Percentiles rank a stretch among this genome's conserved stretches.
These are phyloP conservation scores for Chondrus crispus DNA, from an alignment of 23 red algal species.

Conservation along the genomic window DNA sequence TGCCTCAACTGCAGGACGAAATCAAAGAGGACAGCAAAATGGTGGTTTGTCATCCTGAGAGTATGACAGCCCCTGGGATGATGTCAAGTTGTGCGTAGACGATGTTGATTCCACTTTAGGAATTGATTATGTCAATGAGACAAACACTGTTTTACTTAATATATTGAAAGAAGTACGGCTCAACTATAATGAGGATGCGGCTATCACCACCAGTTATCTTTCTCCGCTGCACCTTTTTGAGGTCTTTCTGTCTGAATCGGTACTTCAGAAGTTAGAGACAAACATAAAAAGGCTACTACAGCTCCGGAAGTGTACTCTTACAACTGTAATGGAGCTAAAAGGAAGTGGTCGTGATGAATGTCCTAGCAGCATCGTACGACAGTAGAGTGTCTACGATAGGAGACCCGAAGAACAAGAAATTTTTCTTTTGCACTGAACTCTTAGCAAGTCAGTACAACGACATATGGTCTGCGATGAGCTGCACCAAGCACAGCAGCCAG, in stretches of 20 bases:
- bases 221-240: neutral
- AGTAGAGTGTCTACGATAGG: neutral
- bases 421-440: neutral
- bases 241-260: neutral
- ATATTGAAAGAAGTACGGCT: neutral
- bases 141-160: neutral
- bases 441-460: neutral
- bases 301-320: neutral
- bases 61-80: neutral
- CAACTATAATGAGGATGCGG: neutral
- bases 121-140: neutral
- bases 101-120: neutral
- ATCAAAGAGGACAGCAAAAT: neutral
- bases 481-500: neutral
- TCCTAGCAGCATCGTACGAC: neutral
- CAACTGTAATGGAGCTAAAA: neutral
- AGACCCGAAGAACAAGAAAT: neutral
- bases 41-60: slow-evolving; percentile 5
- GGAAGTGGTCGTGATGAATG: neutral
- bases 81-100: neutral
- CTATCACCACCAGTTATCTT: neutral
- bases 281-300: neutral
- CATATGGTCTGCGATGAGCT: neutral
- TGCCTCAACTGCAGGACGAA: neutral
- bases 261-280: neutral